A percentile compares a stretch with the other conserved stretches of the same genome.
phyloP scores from a whole-genome alignment of 768 basidiomycete species.

The Hericium rajendrae region DNA sequence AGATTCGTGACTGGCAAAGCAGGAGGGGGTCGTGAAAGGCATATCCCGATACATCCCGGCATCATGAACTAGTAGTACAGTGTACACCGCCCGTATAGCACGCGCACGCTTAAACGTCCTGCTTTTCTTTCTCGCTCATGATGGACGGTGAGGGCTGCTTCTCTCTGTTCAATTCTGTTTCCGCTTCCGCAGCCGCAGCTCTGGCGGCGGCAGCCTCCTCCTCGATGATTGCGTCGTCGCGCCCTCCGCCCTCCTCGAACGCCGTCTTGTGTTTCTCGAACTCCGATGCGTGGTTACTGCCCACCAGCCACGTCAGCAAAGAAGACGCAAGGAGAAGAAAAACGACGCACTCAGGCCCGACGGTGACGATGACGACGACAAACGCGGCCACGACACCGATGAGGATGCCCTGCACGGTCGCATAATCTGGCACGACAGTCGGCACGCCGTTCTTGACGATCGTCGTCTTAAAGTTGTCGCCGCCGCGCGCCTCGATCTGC shows the following conservation, averaged over 20 bases:
- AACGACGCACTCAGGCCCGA: constrained; percentile 2
- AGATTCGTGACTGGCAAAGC: no score
- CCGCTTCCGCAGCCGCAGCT: neutral
- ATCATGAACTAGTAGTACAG: no score
- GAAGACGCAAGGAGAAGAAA: neutral
- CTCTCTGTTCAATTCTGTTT: neutral
- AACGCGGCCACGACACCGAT: constrained; percentile 7
- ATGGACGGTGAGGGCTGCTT: neutral
- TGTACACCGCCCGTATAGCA: no score
- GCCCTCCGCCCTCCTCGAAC: constrained; percentile 64
- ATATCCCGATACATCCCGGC: no score
- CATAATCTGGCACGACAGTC: constrained; percentile 1
- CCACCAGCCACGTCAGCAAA: neutral
- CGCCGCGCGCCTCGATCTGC: constrained; percentile 36
- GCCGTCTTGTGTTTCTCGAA: constrained; percentile 80
- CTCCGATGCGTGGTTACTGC: constrained; percentile 25
- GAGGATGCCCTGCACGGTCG: constrained; percentile 6
- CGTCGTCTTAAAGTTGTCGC: constrained; percentile 11
- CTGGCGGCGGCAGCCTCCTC: constrained; percentile 5
- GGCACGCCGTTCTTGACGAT: constrained; percentile 6
- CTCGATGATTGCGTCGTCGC: constrained; percentile 33
- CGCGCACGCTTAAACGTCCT: no score
- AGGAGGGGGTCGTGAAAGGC: no score
- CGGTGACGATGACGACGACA: constrained; percentile 1
- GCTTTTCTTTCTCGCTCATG: neutral